These are phyloP conservation scores for Allomyces arbusculus DNA, from an alignment of 192 early-diverging fungal species.

Conservation along the genomic window DNA sequence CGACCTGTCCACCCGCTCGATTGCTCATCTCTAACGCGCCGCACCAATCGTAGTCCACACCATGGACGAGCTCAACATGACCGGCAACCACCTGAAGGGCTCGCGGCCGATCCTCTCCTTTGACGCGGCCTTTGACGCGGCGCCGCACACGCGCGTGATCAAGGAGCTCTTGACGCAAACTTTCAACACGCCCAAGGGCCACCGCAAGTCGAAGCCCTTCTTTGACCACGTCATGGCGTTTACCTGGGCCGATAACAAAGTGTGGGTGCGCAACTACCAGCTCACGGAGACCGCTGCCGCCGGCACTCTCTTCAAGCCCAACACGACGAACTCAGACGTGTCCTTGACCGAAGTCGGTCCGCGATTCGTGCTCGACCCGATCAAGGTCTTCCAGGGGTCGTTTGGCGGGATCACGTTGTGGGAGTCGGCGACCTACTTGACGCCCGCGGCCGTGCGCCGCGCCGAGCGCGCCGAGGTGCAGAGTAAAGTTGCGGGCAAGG, in stretches of 20 bases:
- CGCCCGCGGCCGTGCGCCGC: conserved; percentile 28
- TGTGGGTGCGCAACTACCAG: conserved; percentile 97
- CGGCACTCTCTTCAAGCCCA: conserved; percentile 1
- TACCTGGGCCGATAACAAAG: conserved; percentile 61
- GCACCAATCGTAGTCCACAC: conserved; percentile 54
- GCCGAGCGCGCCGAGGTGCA: neutral
- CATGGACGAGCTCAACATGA: conserved; percentile 97
- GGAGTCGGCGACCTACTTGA: conserved; percentile 71
- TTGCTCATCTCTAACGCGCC: neutral
- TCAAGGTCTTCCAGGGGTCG: conserved; percentile 85
- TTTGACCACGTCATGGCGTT: conserved; percentile 86
- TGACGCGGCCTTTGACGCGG: conserved; percentile 73
- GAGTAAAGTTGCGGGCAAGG: neutral
- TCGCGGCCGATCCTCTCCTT: conserved; percentile 88
- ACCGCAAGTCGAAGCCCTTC: conserved; percentile 86
- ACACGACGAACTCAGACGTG: conserved; percentile 41
- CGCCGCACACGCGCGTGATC: conserved; percentile 65
- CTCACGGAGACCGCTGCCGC: conserved; percentile 47
- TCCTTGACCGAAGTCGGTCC: conserved; percentile 89
- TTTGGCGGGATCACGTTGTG: conserved; percentile 84
- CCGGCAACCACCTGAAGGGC: conserved; percentile 93
- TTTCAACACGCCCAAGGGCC: conserved; percentile 72
- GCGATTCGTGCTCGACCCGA: conserved; percentile 79
- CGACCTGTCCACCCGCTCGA: neutral
- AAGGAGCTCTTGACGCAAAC: conserved; percentile 88